Conservation (phyloP, 768 basidiomycete species). For the Rickenella mellea region DNA sequence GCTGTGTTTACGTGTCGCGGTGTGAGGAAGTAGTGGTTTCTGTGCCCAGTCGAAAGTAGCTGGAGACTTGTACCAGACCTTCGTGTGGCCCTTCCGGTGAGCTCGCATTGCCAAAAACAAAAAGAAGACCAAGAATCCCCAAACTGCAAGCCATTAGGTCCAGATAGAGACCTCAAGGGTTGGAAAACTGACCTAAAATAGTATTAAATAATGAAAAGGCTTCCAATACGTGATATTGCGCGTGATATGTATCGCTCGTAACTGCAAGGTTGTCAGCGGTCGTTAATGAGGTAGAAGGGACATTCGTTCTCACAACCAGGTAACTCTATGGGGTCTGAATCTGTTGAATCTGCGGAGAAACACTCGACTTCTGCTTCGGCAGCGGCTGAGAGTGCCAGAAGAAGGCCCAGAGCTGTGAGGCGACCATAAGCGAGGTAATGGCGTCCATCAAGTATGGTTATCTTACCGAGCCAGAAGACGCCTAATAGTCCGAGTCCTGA, state of each 20-base stretch:
- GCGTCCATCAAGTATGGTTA: constrained; percentile 1
- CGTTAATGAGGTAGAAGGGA: not conserved
- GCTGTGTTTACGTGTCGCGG: constrained; percentile 3
- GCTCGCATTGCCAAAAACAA: constrained; percentile 34
- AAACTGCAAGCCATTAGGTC: constrained; percentile 27
- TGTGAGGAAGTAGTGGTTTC: constrained; percentile 4
- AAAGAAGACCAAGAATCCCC: constrained; percentile 37
- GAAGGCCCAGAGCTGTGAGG: constrained; percentile 61
- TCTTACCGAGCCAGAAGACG: constrained; percentile 71
- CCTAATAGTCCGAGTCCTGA: constrained; percentile 62
- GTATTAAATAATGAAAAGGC: constrained; percentile 76
- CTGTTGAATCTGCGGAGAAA: constrained; percentile 45
- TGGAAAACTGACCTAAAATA: constrained; percentile 46
- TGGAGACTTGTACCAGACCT: constrained; percentile 63
- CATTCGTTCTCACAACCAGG: constrained; percentile 49
- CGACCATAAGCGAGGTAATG: constrained; percentile 5
- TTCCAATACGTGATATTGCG: constrained; percentile 79
- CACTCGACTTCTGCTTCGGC: constrained; percentile 79
- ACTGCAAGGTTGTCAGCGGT: constrained; percentile 30
- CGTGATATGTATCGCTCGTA: constrained; percentile 78
- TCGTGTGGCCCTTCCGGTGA: constrained; percentile 29
- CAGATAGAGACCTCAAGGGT: constrained; percentile 21
- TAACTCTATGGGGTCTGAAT: constrained; percentile 43
- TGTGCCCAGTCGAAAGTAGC: constrained; percentile 71
- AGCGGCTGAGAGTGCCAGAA: constrained; percentile 64